These are phyloP conservation scores for Viscum album DNA, from an alignment of 177 flowering plant genomes.

Conservation along the genomic window DNA sequence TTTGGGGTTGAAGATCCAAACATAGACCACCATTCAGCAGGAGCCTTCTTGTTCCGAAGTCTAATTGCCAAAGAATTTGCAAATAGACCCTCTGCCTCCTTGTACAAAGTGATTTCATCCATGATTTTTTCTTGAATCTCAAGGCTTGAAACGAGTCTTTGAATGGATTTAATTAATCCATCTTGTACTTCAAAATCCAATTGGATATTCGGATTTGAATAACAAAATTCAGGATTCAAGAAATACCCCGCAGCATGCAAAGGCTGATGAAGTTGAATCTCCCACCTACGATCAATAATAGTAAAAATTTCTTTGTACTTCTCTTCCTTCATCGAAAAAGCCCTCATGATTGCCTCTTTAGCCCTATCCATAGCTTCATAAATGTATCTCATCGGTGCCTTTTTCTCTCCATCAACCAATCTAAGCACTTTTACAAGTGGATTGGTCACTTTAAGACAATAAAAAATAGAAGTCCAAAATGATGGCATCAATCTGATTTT, in stretches of 20 bases:
- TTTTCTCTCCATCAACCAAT: constrained; percentile 6
- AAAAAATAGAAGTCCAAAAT: constrained; percentile 3
- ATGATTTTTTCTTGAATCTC: not conserved
- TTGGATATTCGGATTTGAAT: not conserved
- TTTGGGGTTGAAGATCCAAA: not conserved
- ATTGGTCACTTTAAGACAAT: not conserved
- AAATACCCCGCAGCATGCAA: not conserved
- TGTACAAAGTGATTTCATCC: not conserved
- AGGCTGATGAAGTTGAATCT: constrained; percentile 6
- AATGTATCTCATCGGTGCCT: constrained; percentile 2
- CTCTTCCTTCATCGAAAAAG: not conserved
- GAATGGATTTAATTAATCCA: not conserved
- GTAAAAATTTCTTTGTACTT: not conserved
- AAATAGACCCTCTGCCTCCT: not conserved
- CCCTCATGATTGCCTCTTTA: constrained; percentile 4
- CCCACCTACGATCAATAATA: constrained; percentile 8
- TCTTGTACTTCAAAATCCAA: not conserved
- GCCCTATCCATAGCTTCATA: constrained; percentile 15
- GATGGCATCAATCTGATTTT: not conserved
- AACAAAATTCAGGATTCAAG: not conserved
- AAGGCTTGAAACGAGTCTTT: not conserved
- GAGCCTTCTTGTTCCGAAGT: not conserved
- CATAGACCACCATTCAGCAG: not conserved
- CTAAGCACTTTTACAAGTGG: constrained; percentile 3
- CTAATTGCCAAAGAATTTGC: not conserved